These are phyloP conservation scores for Daldinia sp. DNA, from an alignment of 2,329 filamentous ascomycete genomes.

Conservation along the genomic window DNA sequence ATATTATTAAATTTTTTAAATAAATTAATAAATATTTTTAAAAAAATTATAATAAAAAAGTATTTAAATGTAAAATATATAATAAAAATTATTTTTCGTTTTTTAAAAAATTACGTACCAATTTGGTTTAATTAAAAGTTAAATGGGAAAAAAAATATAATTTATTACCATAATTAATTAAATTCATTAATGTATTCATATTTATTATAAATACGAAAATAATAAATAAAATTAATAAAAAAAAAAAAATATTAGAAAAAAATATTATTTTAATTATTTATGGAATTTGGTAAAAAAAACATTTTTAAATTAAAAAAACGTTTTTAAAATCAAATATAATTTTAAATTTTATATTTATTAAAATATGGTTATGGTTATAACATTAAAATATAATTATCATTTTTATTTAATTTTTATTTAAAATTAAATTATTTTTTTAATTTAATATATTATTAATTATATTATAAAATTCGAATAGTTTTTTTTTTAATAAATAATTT, in stretches of 20 bases:
- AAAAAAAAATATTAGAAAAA: neutral
- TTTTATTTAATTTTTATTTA: neutral
- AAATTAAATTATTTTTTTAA: neutral
- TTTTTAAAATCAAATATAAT: neutral
- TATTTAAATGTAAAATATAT: neutral
- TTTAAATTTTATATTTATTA: neutral
- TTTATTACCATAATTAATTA: neutral
- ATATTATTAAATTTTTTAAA: neutral
- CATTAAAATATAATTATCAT: neutral
- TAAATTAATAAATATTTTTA: conserved; percentile 4
- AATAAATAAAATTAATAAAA: conserved; percentile 1
- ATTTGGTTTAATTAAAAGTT: neutral
- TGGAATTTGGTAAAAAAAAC: neutral
- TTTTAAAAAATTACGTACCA: neutral
- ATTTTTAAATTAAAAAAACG: neutral
- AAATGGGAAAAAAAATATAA: neutral
- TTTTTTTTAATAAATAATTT: neutral
- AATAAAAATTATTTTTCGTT: neutral
- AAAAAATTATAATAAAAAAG: neutral
- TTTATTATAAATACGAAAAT: neutral
- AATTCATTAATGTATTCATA: neutral
- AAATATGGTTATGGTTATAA: neutral
- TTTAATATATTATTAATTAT: conserved; percentile 4
- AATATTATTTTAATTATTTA: neutral
- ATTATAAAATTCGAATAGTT: neutral